Conservation (phyloP, 129 eudicot species). For the Sambucus nigra region DNA sequence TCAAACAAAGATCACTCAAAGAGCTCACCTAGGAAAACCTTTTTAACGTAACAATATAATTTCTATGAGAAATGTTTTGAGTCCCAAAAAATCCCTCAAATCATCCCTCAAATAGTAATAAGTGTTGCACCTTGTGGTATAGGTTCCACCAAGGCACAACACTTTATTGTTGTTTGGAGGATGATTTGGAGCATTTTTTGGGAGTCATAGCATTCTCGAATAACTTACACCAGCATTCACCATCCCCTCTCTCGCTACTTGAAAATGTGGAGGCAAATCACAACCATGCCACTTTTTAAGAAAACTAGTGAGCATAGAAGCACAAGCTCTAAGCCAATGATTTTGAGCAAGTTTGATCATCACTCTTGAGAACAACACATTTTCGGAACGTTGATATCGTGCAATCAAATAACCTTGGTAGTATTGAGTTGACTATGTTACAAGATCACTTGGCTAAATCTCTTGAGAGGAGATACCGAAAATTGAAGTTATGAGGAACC, state of each 20-base stretch:
- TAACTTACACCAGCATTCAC: not conserved
- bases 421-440: too few relatives aligned
- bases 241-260: not conserved
- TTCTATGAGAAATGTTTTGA: too few relatives aligned
- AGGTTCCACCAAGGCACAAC: too few relatives aligned
- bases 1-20: too few relatives aligned
- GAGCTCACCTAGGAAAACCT: not conserved
- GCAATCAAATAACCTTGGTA: too few relatives aligned
- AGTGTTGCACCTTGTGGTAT: too few relatives aligned
- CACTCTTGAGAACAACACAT: not conserved
- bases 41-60: not conserved
- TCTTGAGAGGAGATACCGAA: slow-evolving; percentile 46
- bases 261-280: not conserved
- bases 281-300: not conserved
- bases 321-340: slow-evolving; percentile 1
- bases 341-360: slow-evolving; percentile 1
- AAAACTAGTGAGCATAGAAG: slow-evolving; percentile 3
- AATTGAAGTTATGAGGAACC: slow-evolving; percentile 62
- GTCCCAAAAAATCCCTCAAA: too few relatives aligned
- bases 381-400: too few relatives aligned
- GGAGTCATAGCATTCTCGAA: too few relatives aligned
- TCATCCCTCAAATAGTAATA: too few relatives aligned
- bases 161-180: too few relatives aligned
- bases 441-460: slow-evolving; percentile 41
- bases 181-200: too few relatives aligned